Conservation (phyloP, 192 early-diverging fungal species). For the Blastocladiella britannica region DNA sequence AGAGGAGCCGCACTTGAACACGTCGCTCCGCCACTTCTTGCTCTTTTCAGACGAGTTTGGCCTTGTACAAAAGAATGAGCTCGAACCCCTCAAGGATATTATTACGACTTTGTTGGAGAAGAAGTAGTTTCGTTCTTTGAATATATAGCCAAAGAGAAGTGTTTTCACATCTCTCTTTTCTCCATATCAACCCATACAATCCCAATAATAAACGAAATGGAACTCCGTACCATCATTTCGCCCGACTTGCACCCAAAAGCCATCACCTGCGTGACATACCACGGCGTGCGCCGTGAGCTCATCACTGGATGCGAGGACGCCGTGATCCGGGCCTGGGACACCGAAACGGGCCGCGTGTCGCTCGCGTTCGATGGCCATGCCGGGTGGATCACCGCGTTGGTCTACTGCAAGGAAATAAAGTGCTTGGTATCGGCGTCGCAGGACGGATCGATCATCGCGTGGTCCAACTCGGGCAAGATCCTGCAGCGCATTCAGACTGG, state of each 20-base stretch:
- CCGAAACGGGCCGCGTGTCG: slow-evolving; percentile 26
- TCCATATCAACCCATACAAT: too few species aligned
- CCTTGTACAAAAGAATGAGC: slow-evolving; percentile 24
- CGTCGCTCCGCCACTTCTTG: slow-evolving; percentile 84
- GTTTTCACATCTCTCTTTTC: too few species aligned
- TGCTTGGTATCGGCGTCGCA: slow-evolving; percentile 28
- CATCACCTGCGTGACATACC: slow-evolving; percentile 27
- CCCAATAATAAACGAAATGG: too few species aligned
- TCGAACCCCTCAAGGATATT: not conserved
- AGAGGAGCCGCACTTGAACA: slow-evolving; percentile 78
- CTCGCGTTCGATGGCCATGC: slow-evolving; percentile 17
- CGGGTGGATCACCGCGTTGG: slow-evolving; percentile 29
- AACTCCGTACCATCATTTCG: not conserved
- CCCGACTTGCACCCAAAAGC: slow-evolving; percentile 22
- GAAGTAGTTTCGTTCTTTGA: too few species aligned
- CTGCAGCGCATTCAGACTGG: slow-evolving; percentile 35
- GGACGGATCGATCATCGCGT: slow-evolving; percentile 30
- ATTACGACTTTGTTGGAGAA: not conserved
- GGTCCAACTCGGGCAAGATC: slow-evolving; percentile 24
- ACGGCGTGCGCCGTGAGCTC: slow-evolving; percentile 24
- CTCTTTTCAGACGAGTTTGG: slow-evolving; percentile 73
- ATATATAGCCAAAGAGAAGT: too few species aligned
- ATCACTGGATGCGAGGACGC: slow-evolving; percentile 24
- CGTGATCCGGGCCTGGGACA: slow-evolving; percentile 28
- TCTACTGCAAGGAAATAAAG: slow-evolving; percentile 33